These are phyloP conservation scores for Liquidambar formosana DNA, from an alignment of 164 flowering plant species.

Conservation along the genomic window DNA sequence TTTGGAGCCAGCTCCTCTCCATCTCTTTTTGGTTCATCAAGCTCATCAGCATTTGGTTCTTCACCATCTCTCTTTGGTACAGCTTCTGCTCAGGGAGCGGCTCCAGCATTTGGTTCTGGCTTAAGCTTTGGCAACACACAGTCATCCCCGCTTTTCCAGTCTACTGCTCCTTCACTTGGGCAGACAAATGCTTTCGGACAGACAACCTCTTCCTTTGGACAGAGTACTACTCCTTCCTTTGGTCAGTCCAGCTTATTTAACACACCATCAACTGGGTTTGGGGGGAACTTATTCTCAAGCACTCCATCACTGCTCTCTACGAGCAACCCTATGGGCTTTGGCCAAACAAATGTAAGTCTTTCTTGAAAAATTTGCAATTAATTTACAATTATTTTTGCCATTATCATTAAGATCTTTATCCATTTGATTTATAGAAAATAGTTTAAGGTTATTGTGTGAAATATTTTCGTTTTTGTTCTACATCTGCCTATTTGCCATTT, in stretches of 20 bases:
- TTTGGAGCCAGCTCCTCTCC: constrained; percentile 57
- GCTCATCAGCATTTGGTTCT: constrained; percentile 51
- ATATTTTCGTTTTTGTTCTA: too few species aligned
- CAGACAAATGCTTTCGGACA: constrained; percentile 68
- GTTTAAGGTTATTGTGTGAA: too few species aligned
- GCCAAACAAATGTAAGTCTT: constrained; percentile 69
- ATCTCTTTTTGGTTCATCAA: constrained; percentile 55
- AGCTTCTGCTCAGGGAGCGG: constrained; percentile 49
- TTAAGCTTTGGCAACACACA: constrained; percentile 66
- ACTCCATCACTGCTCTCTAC: constrained; percentile 47
- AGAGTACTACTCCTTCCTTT: constrained; percentile 3
- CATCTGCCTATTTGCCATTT: too few species aligned
- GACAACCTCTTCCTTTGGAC: constrained; percentile 51
- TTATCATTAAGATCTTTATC: neutral
- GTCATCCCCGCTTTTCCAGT: constrained; percentile 67
- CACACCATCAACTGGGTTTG: constrained; percentile 62
- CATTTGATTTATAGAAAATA: too few species aligned
- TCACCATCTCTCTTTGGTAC: constrained; percentile 61
- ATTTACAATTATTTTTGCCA: neutral
- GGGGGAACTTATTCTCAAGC: constrained; percentile 56
- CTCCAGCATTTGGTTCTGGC: constrained; percentile 57
- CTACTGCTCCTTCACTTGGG: constrained; percentile 60
- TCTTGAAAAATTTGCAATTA: neutral
- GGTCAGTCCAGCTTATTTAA: constrained; percentile 44
- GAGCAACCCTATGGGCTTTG: constrained; percentile 41